Base-by-base conservation (phyloP, 2,329 filamentous ascomycete genomes). In the Colletotrichum ledebouriae region DNA sequence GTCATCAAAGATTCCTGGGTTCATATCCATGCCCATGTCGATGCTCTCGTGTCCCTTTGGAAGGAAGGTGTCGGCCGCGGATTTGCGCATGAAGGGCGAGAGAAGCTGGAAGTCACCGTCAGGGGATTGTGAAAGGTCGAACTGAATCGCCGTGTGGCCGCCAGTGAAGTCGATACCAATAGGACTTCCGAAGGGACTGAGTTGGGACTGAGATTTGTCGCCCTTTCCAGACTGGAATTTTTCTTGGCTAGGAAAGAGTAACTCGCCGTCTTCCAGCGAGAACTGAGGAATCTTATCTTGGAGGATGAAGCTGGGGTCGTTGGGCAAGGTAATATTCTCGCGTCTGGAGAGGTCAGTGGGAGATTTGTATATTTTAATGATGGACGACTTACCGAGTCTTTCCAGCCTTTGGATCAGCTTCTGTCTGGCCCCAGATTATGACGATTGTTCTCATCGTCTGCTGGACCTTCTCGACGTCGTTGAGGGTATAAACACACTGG, bases 401-500 rank as follows among this genome's bases (percentile, higher is more conserved):
- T 59, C 89, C 91, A 57, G 90, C 92, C 65, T 89, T 85, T 1
- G 87, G 86, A 77, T 97, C 93, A 29, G 94, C 83, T 20, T 87
- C 88, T 6, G 33, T 37, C 64, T 86, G 86, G 17, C 83, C 82
- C 42, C 84, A 81, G 59, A 90, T 77, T 6, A 12, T 29, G 7
- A 85, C 80, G 76, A 94, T 87, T 2, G 87, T 82, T 71, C 87
- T 86, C 86, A 98, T 93, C 72, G 88, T 89, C 69, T 89, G 87
- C 73, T 93, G 90, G 42, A 92, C 89, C 72, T 87, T 89, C 78
- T 94, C 90, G 2, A 90, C 90, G 75, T 98, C 96, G 3, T 87
- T 85, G 53, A 98, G 88, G 25, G 97, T 89, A 77, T 97, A 99
- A 42, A 86, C 86, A 74, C 92, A 97, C 79, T 99, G 94, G 76